A percentile compares a stretch with the other conserved stretches of the same genome.
Evolutionary conservation across 73 alveolate genomes (phyloP).

Genomic region (Blepharisma japonicum): DNA sequence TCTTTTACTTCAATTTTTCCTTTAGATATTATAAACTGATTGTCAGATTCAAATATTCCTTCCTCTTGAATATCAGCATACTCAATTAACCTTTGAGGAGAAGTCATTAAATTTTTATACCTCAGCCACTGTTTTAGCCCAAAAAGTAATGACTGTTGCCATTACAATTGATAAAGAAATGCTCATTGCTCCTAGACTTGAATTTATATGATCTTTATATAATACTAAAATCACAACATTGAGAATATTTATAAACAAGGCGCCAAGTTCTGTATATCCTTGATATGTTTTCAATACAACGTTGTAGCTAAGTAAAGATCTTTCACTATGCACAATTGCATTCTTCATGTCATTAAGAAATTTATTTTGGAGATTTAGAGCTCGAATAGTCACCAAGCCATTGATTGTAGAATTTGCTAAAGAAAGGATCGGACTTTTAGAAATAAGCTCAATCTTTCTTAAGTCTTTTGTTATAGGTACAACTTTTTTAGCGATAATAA

Average conservation of each 20-base stretch:
- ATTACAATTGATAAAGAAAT: neutral
- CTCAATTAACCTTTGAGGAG: neutral
- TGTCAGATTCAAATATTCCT: neutral
- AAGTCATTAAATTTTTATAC: conserved; percentile 15
- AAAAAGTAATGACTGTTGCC: neutral
- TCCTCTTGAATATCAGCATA: conserved; percentile 1
- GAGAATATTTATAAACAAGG: neutral
- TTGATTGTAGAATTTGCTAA: neutral
- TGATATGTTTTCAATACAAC: neutral
- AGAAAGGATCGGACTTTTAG: conserved; percentile 7
- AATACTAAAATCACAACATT: neutral
- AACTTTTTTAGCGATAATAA: neutral
- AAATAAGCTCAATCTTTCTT: neutral
- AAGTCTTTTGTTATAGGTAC: neutral
- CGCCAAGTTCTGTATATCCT: neutral
- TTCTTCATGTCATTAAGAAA: neutral
- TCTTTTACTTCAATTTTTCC: conserved; percentile 33
- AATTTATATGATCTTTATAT: conserved; percentile 8
- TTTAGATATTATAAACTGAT: neutral
- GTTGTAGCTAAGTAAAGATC: neutral
- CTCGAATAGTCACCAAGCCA: neutral
- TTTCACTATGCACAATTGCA: neutral
- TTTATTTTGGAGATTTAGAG: neutral
- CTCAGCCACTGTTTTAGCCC: neutral
- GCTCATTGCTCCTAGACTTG: conserved; percentile 5